Base-by-base conservation (phyloP, 495 filamentous ascomycete species). In the Hyaloscypha variabilis region DNA sequence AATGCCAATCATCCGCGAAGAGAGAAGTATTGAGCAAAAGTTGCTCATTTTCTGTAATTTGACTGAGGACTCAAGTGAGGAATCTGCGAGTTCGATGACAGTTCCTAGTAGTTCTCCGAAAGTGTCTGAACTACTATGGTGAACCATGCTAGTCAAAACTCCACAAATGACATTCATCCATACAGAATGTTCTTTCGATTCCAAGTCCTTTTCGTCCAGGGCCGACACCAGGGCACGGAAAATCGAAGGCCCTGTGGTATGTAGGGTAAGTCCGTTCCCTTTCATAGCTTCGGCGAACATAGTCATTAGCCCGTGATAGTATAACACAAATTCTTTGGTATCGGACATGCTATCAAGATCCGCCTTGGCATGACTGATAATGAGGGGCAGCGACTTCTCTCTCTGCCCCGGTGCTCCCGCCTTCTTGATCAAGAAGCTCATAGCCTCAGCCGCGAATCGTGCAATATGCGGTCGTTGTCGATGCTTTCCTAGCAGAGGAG, bases 351-450 rank as follows among this genome's bases (percentile, higher is more conserved):
- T 80, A 29, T 81, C 75, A 29, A 96, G 77, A 72, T 96, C 91
- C 25, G 84, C 77, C 51, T 90, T 83, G 0, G 88, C 86, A 74
- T 91, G 89, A 2, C 81, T 77, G 0, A 96, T 75, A 30, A 96
- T 88, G 26, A 82, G 75, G 21, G 86, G 77, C 46, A 99, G 79
- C 2, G 93, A 86, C 25, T 84, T 84, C 68, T 92, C 89, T 69
- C 91, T 89, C 62, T 89, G 84, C 61, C 91, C 89, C 0, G 85
- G 82, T 29, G 89, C 82, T 2, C 87, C 91, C 34, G 94, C 91
- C 77, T 97, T 98, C 69, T 93, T 88, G 31, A 98, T 81, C 23
- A 99, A 79, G 72, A 97, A 98, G 64, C 93, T 96, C 81, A 98
- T 85, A 11, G 94, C 91, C 77, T 99, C 95, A 26, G 94, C 95